Evolutionary conservation across 352 stramenopile species (phyloP), one percentile per base, ranked within the genome.

Genomic region (Phytophthora multivora): DNA sequence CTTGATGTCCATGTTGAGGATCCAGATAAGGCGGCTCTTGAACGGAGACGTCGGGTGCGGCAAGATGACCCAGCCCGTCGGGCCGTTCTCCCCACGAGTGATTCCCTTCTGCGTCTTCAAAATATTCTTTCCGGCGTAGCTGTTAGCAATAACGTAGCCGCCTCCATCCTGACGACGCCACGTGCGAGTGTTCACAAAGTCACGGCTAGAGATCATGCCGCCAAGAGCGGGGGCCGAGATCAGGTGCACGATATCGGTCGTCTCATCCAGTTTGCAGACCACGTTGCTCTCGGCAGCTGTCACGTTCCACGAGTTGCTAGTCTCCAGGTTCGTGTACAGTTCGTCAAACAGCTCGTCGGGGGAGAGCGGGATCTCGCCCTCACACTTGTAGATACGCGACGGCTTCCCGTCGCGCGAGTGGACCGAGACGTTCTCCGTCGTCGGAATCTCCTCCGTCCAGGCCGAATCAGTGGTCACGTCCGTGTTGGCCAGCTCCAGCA

Each of bases 1-100:
- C 73, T 93, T 93, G 63, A 93, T 93, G 65, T 93, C 84, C 60
- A 81, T 88, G 72, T 93, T 93, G 5, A 93, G 50, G 51, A 93
- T 87, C 82, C 84, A 93, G 43, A 93, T 75, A 26, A 93, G 75
- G 47, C 81, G 82, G 49, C 77, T 81, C 69, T 93, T 90, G 68
- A 90, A 90, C 38, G 82, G 70, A 47, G 81, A 91, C 40, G 78
- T 79, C 48, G 88, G 80, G 51, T 90, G 82, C 3, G 84, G 84
- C 50, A 91, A 49, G 36, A 93, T 90, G 19, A 93, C 60, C 65
- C 88, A 91, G 4, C 84, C 84, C 15, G 80, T 89, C 3, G 82
- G 69, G 8, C 84, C 84, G 48, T 91, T 93, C 69, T 91, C 84
- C 26, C 80, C 84, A 30, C 84, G 84, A n/a, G 81, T 89, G 13